Evolutionary conservation across 2,329 filamentous ascomycete genomes (phyloP).

Genomic region (Cladobotryum mycophilum): DNA sequence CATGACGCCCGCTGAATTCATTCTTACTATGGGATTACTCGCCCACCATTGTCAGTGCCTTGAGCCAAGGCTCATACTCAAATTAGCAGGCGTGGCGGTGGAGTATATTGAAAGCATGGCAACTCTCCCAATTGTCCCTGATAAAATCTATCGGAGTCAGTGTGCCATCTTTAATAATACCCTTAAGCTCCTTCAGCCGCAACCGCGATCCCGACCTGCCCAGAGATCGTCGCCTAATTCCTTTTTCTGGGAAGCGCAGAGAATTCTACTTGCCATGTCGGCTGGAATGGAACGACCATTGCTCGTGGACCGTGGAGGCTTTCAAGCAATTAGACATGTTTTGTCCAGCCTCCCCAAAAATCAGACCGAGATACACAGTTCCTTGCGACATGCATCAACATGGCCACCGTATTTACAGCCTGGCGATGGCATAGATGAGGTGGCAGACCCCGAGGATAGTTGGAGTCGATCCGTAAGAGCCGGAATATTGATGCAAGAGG

Average conservation of each 20-base stretch:
- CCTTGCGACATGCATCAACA: slow-evolving; percentile 41
- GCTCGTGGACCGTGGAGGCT: slow-evolving; percentile 45
- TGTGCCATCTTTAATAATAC: slow-evolving; percentile 27
- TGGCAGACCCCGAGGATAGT: slow-evolving; percentile 43
- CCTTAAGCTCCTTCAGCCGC: slow-evolving; percentile 22
- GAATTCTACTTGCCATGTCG: slow-evolving; percentile 46
- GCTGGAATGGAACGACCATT: slow-evolving; percentile 42
- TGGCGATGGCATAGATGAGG: slow-evolving; percentile 55
- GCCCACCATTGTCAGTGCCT: slow-evolving; percentile 25
- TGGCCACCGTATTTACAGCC: slow-evolving; percentile 57
- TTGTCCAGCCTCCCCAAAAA: slow-evolving; percentile 49
- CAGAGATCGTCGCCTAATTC: slow-evolving; percentile 22
- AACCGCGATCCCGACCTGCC: slow-evolving; percentile 17
- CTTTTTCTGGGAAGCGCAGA: slow-evolving; percentile 51
- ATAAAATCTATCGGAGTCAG: slow-evolving; percentile 21
- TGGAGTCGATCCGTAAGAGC: slow-evolving; percentile 48
- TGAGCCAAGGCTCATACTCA: slow-evolving; percentile 28
- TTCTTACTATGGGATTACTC: slow-evolving; percentile 20
- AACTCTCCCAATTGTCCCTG: slow-evolving; percentile 5
- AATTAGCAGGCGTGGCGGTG: slow-evolving; percentile 22
- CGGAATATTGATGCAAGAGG: slow-evolving; percentile 48
- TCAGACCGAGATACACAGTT: slow-evolving; percentile 41
- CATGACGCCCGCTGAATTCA: slow-evolving; percentile 18
- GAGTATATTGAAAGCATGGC: slow-evolving; percentile 21
- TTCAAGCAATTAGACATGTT: slow-evolving; percentile 48